Conservation (phyloP, 345 rosid genomes). For the Hypericum androsaemum region DNA sequence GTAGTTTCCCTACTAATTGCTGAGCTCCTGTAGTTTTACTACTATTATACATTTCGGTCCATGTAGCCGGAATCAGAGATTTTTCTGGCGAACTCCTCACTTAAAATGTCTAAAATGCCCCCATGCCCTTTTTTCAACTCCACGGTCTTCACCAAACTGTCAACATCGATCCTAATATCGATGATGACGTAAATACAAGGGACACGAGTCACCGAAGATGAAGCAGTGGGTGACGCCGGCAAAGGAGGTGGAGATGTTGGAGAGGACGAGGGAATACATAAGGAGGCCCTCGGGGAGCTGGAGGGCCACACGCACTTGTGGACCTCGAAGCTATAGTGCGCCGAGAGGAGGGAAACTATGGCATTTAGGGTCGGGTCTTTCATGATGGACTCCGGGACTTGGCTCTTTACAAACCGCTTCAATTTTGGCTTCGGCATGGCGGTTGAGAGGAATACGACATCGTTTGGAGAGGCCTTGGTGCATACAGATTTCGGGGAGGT, state of each 20-base stretch:
- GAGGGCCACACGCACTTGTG: slow-evolving; percentile 84
- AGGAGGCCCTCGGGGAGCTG: too few relatives aligned
- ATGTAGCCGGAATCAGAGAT: too few relatives aligned
- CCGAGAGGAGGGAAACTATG: slow-evolving; percentile 60
- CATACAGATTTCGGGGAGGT: too few relatives aligned
- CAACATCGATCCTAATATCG: slow-evolving; percentile 65
- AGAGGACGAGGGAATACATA: slow-evolving; percentile 75
- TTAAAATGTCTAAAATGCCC: too few relatives aligned
- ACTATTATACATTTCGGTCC: too few relatives aligned
- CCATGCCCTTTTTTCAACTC: too few relatives aligned
- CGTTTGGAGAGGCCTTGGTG: background rate
- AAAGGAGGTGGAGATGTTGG: slow-evolving; percentile 69
- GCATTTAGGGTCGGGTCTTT: too few relatives aligned
- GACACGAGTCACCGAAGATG: slow-evolving; percentile 61
- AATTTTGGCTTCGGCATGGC: slow-evolving; percentile 37
- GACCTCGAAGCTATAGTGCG: slow-evolving; percentile 73
- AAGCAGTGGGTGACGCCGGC: slow-evolving; percentile 63
- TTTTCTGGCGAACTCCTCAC: too few relatives aligned
- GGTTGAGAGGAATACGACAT: background rate
- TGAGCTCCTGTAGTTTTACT: too few relatives aligned
- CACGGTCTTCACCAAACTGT: slow-evolving; percentile 40
- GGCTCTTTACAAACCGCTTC: slow-evolving; percentile 73
- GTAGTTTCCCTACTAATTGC: too few relatives aligned
- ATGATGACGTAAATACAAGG: slow-evolving; percentile 92
- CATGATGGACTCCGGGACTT: slow-evolving; percentile 77